A percentile compares a stretch with the other conserved stretches of the same genome.
Conservation (phyloP, 495 filamentous ascomycete genomes). For the Xanthoparmelia taractica region DNA sequence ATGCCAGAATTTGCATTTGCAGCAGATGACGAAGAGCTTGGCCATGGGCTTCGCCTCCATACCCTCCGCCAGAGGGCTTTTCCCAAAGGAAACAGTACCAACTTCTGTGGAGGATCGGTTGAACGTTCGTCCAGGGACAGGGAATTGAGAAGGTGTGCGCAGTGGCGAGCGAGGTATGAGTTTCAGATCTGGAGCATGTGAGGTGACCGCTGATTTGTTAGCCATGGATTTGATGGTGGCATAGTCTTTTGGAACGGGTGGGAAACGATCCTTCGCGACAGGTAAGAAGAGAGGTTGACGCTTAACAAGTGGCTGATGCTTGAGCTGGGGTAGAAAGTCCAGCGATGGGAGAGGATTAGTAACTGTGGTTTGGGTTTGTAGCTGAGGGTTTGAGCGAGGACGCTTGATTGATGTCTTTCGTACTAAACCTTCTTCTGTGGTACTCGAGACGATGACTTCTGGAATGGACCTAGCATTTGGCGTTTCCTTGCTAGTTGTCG, state of each 20-base stretch:
- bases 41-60: conserved; percentile 46
- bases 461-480: neutral
- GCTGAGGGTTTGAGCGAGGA: conserved; percentile 26
- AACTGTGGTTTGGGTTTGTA: conserved; percentile 20
- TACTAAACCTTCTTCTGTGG: conserved; percentile 19
- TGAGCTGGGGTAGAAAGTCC: conserved; percentile 27
- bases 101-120: conserved; percentile 18
- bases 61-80: conserved; percentile 14
- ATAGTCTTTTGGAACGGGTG: conserved; percentile 16
- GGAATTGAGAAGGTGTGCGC: conserved; percentile 19
- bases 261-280: neutral
- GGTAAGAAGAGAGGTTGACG: conserved; percentile 15
- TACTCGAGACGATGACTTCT: conserved; percentile 22
- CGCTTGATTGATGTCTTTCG: conserved; percentile 26
- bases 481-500: neutral
- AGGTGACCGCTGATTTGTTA: conserved; percentile 6
- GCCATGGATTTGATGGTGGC: conserved; percentile 14
- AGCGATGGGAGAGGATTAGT: conserved; percentile 20
- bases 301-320: conserved; percentile 27
- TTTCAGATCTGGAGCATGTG: conserved; percentile 19
- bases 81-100: conserved; percentile 12
- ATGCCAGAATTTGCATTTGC: conserved; percentile 73
- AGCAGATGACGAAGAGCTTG: conserved; percentile 76
- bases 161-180: conserved; percentile 21
- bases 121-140: conserved; percentile 9